These are phyloP conservation scores for Phialemonium atrogriseum DNA, from an alignment of 2,329 filamentous ascomycete species.

Conservation along the genomic window DNA sequence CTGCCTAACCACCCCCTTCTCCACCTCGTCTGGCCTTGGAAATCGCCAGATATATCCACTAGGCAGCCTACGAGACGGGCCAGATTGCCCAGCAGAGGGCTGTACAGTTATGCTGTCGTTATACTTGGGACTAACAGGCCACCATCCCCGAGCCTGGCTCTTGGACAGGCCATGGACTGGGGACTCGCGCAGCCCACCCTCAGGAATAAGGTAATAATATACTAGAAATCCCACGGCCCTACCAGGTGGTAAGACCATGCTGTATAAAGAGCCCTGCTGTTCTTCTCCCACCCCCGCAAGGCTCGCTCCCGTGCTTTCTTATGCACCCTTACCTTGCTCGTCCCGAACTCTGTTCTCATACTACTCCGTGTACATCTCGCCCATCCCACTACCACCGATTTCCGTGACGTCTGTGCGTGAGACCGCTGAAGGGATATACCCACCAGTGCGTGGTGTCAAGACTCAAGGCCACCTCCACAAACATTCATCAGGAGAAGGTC, in stretches of 20 bases:
- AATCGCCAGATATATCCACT: constrained; percentile 2
- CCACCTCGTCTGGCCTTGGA: neutral
- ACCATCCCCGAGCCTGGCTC: too few relatives aligned
- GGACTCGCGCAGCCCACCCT: too few relatives aligned
- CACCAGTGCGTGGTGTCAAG: too few relatives aligned
- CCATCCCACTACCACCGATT: too few relatives aligned
- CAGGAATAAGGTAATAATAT: too few relatives aligned
- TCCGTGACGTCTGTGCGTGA: too few relatives aligned
- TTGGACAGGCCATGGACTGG: too few relatives aligned
- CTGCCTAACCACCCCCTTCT: neutral
- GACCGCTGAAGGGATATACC: neutral
- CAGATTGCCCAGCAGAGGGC: constrained; percentile 1
- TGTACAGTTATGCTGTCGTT: neutral
- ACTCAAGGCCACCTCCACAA: neutral
- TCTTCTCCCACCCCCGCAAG: too few relatives aligned
- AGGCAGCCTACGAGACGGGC: constrained; percentile 1
- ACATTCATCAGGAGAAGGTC: neutral
- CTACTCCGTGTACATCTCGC: too few relatives aligned
- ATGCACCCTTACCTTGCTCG: too few relatives aligned
- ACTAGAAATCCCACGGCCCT: neutral
- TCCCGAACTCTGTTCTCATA: too few relatives aligned
- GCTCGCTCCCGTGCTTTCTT: too few relatives aligned
- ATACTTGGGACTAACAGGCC: neutral
- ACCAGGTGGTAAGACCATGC: neutral
- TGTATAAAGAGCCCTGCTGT: neutral